Evolutionary conservation across 257 asterid species (phyloP).

Genomic region (Gardenia jasminoides): DNA sequence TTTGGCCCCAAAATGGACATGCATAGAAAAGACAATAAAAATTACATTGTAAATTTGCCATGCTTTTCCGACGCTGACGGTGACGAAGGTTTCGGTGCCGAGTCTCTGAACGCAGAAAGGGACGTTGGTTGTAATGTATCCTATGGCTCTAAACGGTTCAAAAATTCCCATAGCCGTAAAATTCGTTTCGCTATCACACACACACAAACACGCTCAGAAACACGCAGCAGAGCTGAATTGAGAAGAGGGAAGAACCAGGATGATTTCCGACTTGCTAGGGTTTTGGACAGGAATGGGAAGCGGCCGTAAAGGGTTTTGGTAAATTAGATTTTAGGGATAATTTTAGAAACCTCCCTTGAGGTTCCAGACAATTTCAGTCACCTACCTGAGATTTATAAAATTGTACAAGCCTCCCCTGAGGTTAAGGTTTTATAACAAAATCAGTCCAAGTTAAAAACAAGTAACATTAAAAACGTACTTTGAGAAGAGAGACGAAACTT

Average conservation of each 20-base stretch:
- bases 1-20: not conserved
- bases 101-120: constrained; percentile 87
- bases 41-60: constrained; percentile 82
- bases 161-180: constrained; percentile 50
- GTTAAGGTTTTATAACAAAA: too few species aligned
- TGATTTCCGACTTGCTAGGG: not conserved
- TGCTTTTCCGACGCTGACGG: constrained; percentile 88
- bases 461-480: too few species aligned
- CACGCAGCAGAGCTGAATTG: not conserved
- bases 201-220: not conserved
- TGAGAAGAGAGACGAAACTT: too few species aligned
- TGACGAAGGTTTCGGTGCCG: constrained; percentile 88
- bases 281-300: not conserved
- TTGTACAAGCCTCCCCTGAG: too few species aligned
- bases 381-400: too few species aligned
- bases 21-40: not conserved
- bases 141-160: constrained; percentile 84
- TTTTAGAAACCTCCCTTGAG: too few species aligned
- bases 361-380: too few species aligned
- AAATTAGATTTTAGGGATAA: too few species aligned
- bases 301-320: not conserved
- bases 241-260: not conserved
- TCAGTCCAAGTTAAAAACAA: too few species aligned
- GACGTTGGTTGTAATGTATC: constrained; percentile 68
- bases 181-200: not conserved